Evolutionary conservation across 192 early-diverging fungal species (phyloP), one percentile per base, ranked within the genome.

Genomic region (Coemansia sp.): DNA sequence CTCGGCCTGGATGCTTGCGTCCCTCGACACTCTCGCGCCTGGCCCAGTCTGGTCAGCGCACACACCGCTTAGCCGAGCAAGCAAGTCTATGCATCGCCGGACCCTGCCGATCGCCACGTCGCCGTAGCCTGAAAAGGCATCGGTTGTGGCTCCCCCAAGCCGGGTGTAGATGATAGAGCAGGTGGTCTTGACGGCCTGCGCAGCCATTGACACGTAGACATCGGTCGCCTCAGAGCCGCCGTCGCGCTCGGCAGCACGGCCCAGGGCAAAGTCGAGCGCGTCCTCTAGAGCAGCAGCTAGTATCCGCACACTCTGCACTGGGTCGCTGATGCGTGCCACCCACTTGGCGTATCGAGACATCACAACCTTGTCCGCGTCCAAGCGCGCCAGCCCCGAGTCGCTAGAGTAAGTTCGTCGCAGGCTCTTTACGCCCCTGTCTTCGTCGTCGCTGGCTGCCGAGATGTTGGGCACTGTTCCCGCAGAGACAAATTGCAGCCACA

Each of bases 331-430:
- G 28, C 79, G 73, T 11, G 79, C 79, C 28, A 70, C 79, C 79
- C 79, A 82, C 41, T 82, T 82, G 23, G 70, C 66, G 59, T 72
- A 82, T 41, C 77, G 65, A 59, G 69, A 70, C 2, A 63, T 61
- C 33, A 58, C 34, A 34, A 37, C 38, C 21, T 39, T 26, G 23
- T 50, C 58, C 35, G 42, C 28, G 6, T 33, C 31, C 3, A 18
- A 1, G 9, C 26, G 35, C 16, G 34, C 5, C 28, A 18, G 7
- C 3, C 7, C 41, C 3, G 63, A 37, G 12, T 31, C 57, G 53
- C 13, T 14, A 25, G 48, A 52, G 23, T 52, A 52, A 21, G 12
- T 23, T 26, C 48, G 48, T 12, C 48, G 48, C 48, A 52, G 25
- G 48, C 48, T 13, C 10, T 3, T 52, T 23, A 52, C 25, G 3